phyloP scores from a whole-genome alignment of 1,284 basidiomycete genomes.

The Taiwanofungus camphoratus region DNA sequence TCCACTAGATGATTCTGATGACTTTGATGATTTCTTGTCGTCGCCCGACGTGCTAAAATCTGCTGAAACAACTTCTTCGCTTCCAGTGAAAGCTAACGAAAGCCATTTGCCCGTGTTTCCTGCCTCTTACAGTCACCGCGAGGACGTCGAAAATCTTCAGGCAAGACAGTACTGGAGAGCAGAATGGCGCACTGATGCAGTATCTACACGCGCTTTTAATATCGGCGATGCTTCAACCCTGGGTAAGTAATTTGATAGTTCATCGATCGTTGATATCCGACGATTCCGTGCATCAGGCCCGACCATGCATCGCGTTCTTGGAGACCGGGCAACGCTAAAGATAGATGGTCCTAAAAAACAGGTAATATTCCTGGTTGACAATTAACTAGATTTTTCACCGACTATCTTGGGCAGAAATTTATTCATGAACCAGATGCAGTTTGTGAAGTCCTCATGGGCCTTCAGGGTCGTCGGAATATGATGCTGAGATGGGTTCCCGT shows the following conservation, averaged over 20 bases:
- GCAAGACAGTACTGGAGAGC: constrained; percentile 64
- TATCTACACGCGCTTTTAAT: constrained; percentile 43
- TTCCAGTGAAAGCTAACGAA: neutral
- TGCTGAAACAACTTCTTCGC: constrained; percentile 28
- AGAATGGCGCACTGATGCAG: constrained; percentile 47
- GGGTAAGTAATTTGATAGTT: constrained; percentile 32
- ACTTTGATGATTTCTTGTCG: constrained; percentile 39
- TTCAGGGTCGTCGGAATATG: constrained; percentile 64
- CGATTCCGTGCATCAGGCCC: constrained; percentile 36
- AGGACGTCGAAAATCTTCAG: constrained; percentile 52
- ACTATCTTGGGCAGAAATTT: constrained; percentile 40
- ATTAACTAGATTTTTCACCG: neutral
- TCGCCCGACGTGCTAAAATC: constrained; percentile 41
- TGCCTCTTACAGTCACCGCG: constrained; percentile 35
- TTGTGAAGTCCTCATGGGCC: constrained; percentile 64
- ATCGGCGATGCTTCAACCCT: constrained; percentile 64
- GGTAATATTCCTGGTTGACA: constrained; percentile 17
- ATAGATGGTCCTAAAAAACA: constrained; percentile 28
- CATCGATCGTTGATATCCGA: neutral
- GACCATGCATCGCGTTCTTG: constrained; percentile 34
- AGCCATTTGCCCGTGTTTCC: too few relatives aligned
- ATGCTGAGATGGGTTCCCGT: constrained; percentile 42
- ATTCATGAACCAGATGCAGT: constrained; percentile 70
- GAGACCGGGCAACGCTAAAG: constrained; percentile 22
- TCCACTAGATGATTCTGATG: constrained; percentile 35